Evolutionary conservation across 176 grass and related monocot genomes (phyloP), one percentile per base, ranked within the genome.

Genomic region (Pontederia paniculata): DNA sequence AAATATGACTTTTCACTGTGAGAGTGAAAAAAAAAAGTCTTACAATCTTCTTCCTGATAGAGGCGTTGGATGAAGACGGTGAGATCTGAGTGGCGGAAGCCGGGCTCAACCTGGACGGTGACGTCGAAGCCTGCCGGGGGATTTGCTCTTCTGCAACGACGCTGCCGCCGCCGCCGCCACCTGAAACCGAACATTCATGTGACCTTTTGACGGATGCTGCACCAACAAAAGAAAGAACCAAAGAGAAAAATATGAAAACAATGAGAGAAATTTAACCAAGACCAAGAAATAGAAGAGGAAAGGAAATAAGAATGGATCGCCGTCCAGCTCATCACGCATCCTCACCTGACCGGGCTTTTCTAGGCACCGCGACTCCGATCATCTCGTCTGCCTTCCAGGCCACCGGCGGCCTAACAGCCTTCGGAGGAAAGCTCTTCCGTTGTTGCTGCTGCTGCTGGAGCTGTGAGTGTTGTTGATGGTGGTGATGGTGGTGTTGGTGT

Each of bases 311-410:
- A 47, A 9, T 43, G 28, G 28, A 37, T 37, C 28, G 28, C 28
- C 28, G 7, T 37, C 3, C n/a, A 6, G 28, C 28, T 37, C 3
- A 37, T 37, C 28, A 37, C 28, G 5, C 28, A 37, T 37, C 28
- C 28, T 37, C 1, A 98, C 94, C 77, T 22, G 94, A 91, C 23
- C 94, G 87, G 5, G 94, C 83, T 83, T 98, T 98, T 69, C 94
- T 73, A 0, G 94, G 94, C 11, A 98, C 94, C 0, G 83, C 62
- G 44, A 98, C 83, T 15, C 94, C 94, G 60, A 98, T 98, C 94
- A 98, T 98, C 68, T 98, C 94, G 68, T 98, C 94, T 17, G 88
- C 73, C 69, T 89, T 89, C 78, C 69, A 67, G 3, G 28, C 28
- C 3, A 37, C 28, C 7, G 28, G 28, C 0, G 28, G 28, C 78